Conservation (phyloP, 176 grass and related monocot genomes). For the Carex cristatella region DNA sequence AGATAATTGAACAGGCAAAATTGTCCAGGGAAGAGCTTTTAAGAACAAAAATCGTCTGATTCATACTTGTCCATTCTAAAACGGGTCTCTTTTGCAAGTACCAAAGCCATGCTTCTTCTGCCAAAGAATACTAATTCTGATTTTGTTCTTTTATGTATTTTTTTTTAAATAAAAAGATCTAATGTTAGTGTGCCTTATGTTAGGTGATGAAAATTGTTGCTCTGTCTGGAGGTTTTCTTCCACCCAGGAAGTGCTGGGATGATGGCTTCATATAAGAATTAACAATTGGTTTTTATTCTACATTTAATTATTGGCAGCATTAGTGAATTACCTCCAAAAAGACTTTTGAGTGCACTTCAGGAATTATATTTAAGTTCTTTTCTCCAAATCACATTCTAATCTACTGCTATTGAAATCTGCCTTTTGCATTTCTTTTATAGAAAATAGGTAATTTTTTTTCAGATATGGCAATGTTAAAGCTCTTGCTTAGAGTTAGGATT, state of each 20-base stretch:
- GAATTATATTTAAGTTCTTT: not conserved
- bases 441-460: not conserved
- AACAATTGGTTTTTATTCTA: not conserved
- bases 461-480: not conserved
- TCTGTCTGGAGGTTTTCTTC: slow-evolving; percentile 72
- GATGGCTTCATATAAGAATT: not conserved
- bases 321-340: not conserved
- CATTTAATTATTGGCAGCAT: not conserved
- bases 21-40: not conserved
- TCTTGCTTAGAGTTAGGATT: not conserved
- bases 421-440: not conserved
- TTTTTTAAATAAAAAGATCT: not conserved
- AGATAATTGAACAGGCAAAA: not conserved
- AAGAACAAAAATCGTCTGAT: not conserved
- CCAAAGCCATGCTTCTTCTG: not conserved
- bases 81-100: not conserved
- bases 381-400: not conserved
- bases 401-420: not conserved
- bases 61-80: not conserved
- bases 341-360: not conserved
- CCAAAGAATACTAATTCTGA: not conserved
- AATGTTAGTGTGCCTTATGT: not conserved
- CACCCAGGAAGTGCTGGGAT: slow-evolving; percentile 28
- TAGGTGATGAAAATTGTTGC: slow-evolving; percentile 80
- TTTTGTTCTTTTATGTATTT: slow-evolving; percentile 4